Evolutionary conservation across 2,329 filamentous ascomycete genomes (phyloP), one percentile per base, ranked within the genome.

Genomic region (Phialophora expanda): DNA sequence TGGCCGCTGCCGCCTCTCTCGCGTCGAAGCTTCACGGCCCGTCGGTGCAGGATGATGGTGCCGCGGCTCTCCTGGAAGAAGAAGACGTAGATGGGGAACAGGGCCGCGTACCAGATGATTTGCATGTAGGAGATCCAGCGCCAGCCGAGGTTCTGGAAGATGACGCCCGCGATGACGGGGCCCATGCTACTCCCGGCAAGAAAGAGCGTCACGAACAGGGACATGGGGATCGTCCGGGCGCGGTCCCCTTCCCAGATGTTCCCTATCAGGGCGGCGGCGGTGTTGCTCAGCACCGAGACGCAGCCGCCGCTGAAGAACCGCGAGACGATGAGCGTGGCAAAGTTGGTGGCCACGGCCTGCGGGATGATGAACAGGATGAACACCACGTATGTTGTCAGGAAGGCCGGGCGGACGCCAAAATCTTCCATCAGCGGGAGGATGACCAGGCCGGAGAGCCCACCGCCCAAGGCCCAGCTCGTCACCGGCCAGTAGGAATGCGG

Each of bases 41-140:
- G 38, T 11, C 41, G 60, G 22, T 75, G 71, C 2, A 85, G 76
- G n/a, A 85, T 79, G 5, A 84, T 79, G 24, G 78, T 76, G 1
- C 76, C 76, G 17, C 83, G 77, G n/a, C 80, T 81, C 69, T 85
- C 84, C 2, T 76, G 76, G 8, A 86, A 73, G 7, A 76, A 74
- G 53, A 80, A 70, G 48, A 75, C 66, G 67, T 78, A 76, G 14
- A 83, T 38, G 0, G 77, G 77, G 7, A 82, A 73, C 1, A 83
- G 70, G 2, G 76, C 76, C 22, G 76, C 79, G 51, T 83, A 82
- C 73, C 76, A 75, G 56, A 84, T 82, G 0, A 77, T 70, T 58
- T 78, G 71, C 72, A 70, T 64, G 41, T 68, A 71, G 3, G 59
- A 66, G 12, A 71, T 67, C 69, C 69, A 71, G 7, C 68, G 62